A percentile compares a stretch with the other conserved stretches of the same genome.
Evolutionary conservation across 2,329 filamentous ascomycete species (phyloP).

Genomic region (Zymoseptoria pseudotritici): DNA sequence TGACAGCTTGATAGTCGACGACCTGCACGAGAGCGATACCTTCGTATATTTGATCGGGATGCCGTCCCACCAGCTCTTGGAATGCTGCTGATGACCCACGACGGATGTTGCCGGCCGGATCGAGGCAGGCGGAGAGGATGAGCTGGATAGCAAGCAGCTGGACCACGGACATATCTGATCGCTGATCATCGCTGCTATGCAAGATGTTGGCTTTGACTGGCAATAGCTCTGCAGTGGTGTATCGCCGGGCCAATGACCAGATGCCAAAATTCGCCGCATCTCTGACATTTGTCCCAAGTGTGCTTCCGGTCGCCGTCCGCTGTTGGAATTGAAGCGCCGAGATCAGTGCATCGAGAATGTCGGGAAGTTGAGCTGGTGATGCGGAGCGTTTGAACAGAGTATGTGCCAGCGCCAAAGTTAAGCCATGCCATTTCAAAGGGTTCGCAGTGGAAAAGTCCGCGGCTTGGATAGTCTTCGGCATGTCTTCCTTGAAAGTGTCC

Average conservation of each 20-base stretch:
- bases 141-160: constrained; percentile 73
- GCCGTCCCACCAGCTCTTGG: constrained; percentile 87
- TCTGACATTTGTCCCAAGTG: constrained; percentile 80
- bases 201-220: constrained; percentile 42
- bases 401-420: constrained; percentile 81
- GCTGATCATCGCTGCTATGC: constrained; percentile 3
- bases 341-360: constrained; percentile 69
- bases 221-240: constrained; percentile 70
- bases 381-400: constrained; percentile 78
- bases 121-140: constrained; percentile 72
- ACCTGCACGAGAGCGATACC: constrained; percentile 82
- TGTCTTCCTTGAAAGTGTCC: constrained; percentile 56
- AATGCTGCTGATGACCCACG: constrained; percentile 87
- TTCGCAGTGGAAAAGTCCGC: constrained; percentile 68
- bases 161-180: constrained; percentile 31
- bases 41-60: constrained; percentile 73
- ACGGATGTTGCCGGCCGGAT: constrained; percentile 87
- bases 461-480: constrained; percentile 42
- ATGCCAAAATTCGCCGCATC: constrained; percentile 95
- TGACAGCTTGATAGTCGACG: constrained; percentile 90
- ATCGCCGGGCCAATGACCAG: constrained; percentile 84
- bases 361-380: constrained; percentile 59
- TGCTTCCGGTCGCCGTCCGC: constrained; percentile 73
- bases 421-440: constrained; percentile 81
- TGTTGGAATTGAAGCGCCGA: constrained; percentile 84